Evolutionary conservation across 2,329 filamentous ascomycete species (phyloP).

Genomic region (Elsinoe ampelina): DNA sequence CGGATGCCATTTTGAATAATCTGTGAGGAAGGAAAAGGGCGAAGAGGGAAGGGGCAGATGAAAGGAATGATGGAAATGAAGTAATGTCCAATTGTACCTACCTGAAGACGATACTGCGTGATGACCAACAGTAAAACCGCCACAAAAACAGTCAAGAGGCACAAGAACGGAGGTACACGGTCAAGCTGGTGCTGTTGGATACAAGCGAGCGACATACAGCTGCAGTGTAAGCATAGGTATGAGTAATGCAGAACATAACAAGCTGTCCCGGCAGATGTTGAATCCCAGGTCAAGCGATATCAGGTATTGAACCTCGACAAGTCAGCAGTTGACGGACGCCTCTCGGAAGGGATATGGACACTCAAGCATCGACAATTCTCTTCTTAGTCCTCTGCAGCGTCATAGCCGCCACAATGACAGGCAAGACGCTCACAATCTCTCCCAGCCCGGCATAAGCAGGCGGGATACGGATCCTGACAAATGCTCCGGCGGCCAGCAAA

Average conservation of each 20-base stretch:
- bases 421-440: conserved; percentile 64
- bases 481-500: conserved; percentile 56
- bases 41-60: too few relatives aligned
- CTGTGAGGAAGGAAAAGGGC: background rate
- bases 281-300: background rate
- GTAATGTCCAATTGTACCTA: background rate
- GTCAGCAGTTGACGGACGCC: background rate
- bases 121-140: background rate
- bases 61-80: background rate
- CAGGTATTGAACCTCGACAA: background rate
- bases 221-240: background rate
- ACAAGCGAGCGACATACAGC: background rate
- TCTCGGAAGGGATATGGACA: too few relatives aligned
- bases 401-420: conserved; percentile 53
- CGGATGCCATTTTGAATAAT: conserved; percentile 43
- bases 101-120: background rate
- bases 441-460: conserved; percentile 60
- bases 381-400: background rate
- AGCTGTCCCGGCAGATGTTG: background rate
- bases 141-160: background rate
- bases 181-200: background rate
- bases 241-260: background rate
- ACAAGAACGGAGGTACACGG: background rate
- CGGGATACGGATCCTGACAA: conserved; percentile 47
- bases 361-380: background rate